Percentiles rank a stretch among this genome's conserved stretches.
Conservation (phyloP, 306 rosid species). For the Hippophae rhamnoides region DNA sequence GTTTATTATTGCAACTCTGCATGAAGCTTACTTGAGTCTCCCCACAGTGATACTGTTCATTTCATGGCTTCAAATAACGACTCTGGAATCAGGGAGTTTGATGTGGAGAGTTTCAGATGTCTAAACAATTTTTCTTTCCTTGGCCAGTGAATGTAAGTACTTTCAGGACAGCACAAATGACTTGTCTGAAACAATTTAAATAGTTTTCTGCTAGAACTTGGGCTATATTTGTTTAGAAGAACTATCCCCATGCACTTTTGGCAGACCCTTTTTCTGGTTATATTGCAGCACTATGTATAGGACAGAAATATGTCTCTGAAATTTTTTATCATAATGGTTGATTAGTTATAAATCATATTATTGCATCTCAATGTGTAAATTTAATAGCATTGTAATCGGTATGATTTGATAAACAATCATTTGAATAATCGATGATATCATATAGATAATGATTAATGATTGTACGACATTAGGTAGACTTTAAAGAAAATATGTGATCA, state of each 20-base stretch:
- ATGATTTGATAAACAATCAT: too few species aligned
- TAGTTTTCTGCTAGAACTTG: not conserved
- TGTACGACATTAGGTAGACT: too few species aligned
- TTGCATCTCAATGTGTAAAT: too few species aligned
- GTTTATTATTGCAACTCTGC: not conserved
- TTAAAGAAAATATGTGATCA: too few species aligned
- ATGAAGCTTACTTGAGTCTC: not conserved
- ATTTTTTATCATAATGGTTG: too few species aligned
- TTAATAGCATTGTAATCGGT: too few species aligned
- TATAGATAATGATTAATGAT: too few species aligned
- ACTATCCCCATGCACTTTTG: not conserved
- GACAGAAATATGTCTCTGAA: too few species aligned
- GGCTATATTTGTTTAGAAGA: not conserved
- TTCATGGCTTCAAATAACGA: constrained; percentile 37
- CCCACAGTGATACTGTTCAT: constrained; percentile 28
- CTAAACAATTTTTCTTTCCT: constrained; percentile 26
- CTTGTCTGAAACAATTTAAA: not conserved
- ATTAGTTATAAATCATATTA: too few species aligned
- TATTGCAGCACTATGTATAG: too few species aligned
- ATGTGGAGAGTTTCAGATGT: constrained; percentile 29
- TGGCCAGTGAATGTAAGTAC: constrained; percentile 33
- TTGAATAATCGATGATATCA: too few species aligned
- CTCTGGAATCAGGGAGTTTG: constrained; percentile 26
- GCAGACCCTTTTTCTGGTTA: too few species aligned
- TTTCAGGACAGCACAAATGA: not conserved